Evolutionary conservation across 805 yeast species (phyloP).

Genomic region (Ogataea methanolica): DNA sequence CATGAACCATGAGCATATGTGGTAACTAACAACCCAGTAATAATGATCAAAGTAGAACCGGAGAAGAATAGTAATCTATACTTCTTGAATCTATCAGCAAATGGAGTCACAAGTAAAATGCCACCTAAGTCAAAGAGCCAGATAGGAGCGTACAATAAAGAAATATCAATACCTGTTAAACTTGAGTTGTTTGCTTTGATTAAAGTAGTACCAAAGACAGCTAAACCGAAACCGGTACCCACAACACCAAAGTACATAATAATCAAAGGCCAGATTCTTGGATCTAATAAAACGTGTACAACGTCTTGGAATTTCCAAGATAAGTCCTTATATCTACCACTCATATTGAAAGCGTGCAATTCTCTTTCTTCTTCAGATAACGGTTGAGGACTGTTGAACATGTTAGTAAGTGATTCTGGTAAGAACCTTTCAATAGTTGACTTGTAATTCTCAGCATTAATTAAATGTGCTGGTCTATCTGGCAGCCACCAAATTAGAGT

Average conservation of each 20-base stretch:
- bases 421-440: conserved; percentile 16
- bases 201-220: conserved; percentile 79
- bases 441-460: conserved; percentile 4
- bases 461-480: conserved; percentile 53
- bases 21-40: conserved; percentile 68
- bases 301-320: conserved; percentile 63
- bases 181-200: conserved; percentile 59
- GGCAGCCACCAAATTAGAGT: conserved; percentile 80
- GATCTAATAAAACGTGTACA: conserved; percentile 48
- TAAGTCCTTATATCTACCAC: conserved; percentile 39
- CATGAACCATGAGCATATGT: conserved; percentile 72
- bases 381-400: conserved; percentile 35
- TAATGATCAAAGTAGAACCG: conserved; percentile 59
- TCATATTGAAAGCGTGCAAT: conserved; percentile 60
- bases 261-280: conserved; percentile 72
- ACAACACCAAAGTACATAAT: conserved; percentile 92
- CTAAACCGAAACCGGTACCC: conserved; percentile 85
- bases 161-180: conserved; percentile 61
- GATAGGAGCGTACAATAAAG: conserved; percentile 80
- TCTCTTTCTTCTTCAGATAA: conserved; percentile 47
- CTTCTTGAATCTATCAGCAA: conserved; percentile 65
- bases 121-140: conserved; percentile 84
- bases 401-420: conserved; percentile 15
- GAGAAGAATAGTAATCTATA: conserved; percentile 61
- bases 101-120: conserved; percentile 69